Percentiles rank a stretch among this genome's conserved stretches.
Evolutionary conservation across 208 protist genomes (phyloP).

Genomic region (Leishmania mexicana): DNA sequence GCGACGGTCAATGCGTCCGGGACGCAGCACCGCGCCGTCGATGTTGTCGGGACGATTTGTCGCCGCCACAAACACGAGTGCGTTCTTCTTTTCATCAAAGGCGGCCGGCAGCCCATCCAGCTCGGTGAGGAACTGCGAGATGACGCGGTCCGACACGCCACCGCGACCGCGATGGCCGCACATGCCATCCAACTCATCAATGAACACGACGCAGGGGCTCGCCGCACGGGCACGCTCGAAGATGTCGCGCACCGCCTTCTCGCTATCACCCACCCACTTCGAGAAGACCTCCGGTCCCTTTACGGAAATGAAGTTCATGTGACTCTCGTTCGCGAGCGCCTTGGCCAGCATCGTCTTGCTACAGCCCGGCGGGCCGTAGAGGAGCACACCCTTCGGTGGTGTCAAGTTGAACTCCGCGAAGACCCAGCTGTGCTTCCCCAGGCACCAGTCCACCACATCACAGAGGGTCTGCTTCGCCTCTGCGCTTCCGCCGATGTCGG

Average conservation of each 20-base stretch:
- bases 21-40: slow-evolving; percentile 91
- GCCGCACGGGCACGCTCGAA: slow-evolving; percentile 80
- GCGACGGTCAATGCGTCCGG: slow-evolving; percentile 92
- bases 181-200: slow-evolving; percentile 99
- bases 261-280: slow-evolving; percentile 99
- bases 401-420: slow-evolving; percentile 94
- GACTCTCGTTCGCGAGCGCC: slow-evolving; percentile 96
- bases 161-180: slow-evolving; percentile 92
- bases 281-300: slow-evolving; percentile 98
- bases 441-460: slow-evolving; percentile 90
- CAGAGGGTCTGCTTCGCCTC: slow-evolving; percentile 89
- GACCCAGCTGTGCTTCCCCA: slow-evolving; percentile 89
- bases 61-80: slow-evolving; percentile 96
- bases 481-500: slow-evolving; percentile 95
- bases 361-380: slow-evolving; percentile 98
- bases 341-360: slow-evolving; percentile 99
- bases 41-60: slow-evolving; percentile 93
- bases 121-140: slow-evolving; percentile 97
- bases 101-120: slow-evolving; percentile 88
- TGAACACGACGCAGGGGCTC: slow-evolving; percentile 95
- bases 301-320: slow-evolving; percentile 88
- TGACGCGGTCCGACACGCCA: slow-evolving; percentile 96
- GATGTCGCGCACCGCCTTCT: slow-evolving; percentile 99
- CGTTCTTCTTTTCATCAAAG: slow-evolving; percentile 44
- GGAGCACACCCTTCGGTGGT: slow-evolving; percentile 94